These are phyloP conservation scores for Lecanoromycetidae sp. DNA, from an alignment of 2,329 filamentous ascomycete genomes.

Conservation along the genomic window DNA sequence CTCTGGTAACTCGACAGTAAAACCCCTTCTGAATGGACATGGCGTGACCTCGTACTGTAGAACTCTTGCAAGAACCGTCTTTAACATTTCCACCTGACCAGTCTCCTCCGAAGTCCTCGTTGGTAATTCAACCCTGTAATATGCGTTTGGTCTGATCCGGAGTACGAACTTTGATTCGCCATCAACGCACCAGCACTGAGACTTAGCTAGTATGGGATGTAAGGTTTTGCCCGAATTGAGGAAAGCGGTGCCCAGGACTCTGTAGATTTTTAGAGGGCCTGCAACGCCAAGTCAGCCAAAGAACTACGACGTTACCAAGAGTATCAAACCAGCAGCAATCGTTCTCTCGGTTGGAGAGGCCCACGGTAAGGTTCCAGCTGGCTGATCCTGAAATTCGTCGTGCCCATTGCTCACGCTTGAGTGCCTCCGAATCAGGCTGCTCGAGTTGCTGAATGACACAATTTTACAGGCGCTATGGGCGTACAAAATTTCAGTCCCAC, in stretches of 20 bases:
- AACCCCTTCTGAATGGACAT: slow-evolving; percentile 71
- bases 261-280: slow-evolving; percentile 73
- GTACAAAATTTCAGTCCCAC: slow-evolving; percentile 57
- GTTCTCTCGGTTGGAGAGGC: slow-evolving; percentile 66
- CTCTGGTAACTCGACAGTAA: slow-evolving; percentile 62
- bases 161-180: slow-evolving; percentile 76
- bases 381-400: slow-evolving; percentile 31
- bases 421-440: slow-evolving; percentile 24
- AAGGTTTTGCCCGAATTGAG: slow-evolving; percentile 73
- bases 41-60: slow-evolving; percentile 78
- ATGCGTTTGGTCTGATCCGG: slow-evolving; percentile 68
- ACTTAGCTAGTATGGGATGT: slow-evolving; percentile 76
- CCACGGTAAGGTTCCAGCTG: slow-evolving; percentile 58
- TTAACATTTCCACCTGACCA: slow-evolving; percentile 53
- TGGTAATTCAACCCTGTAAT: slow-evolving; percentile 82
- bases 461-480: slow-evolving; percentile 63
- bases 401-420: slow-evolving; percentile 23
- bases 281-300: slow-evolving; percentile 2
- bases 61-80: slow-evolving; percentile 56
- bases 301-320: background rate
- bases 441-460: slow-evolving; percentile 44
- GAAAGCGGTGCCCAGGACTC: slow-evolving; percentile 75
- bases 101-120: slow-evolving; percentile 51
- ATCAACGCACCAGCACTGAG: slow-evolving; percentile 89
- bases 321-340: slow-evolving; percentile 56